These are phyloP conservation scores for Penicillium vulpinum DNA, from an alignment of 2,329 filamentous ascomycete species.

Conservation along the genomic window DNA sequence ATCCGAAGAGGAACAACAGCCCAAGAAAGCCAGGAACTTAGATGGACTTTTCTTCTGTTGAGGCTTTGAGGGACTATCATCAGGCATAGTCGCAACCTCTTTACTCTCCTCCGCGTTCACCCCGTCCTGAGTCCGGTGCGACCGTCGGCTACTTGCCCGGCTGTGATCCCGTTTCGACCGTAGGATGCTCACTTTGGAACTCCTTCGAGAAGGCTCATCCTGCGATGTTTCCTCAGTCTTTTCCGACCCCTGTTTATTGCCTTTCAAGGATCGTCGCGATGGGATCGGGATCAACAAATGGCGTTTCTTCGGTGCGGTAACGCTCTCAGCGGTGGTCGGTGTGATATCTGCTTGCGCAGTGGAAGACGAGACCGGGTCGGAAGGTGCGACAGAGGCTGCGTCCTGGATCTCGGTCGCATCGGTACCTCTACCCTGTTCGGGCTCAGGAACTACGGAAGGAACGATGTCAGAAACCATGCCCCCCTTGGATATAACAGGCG, in stretches of 20 bases:
- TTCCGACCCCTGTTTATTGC: slow-evolving; percentile 37
- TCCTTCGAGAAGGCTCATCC: slow-evolving; percentile 53
- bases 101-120: slow-evolving; percentile 36
- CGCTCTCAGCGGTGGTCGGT: slow-evolving; percentile 15
- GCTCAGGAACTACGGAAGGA: slow-evolving; percentile 27
- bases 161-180: slow-evolving; percentile 66
- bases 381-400: slow-evolving; percentile 19
- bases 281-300: slow-evolving; percentile 39
- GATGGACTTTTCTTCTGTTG: slow-evolving; percentile 45
- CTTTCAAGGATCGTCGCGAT: slow-evolving; percentile 43
- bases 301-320: slow-evolving; percentile 38
- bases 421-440: slow-evolving; percentile 22
- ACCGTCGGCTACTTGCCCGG: slow-evolving; percentile 58
- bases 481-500: background rate
- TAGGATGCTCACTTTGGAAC: slow-evolving; percentile 66
- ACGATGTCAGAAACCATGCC: slow-evolving; percentile 15
- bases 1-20: slow-evolving; percentile 50
- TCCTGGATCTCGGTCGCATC: slow-evolving; percentile 26
- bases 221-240: slow-evolving; percentile 33
- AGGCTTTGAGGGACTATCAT: slow-evolving; percentile 35
- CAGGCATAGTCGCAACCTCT: slow-evolving; percentile 29
- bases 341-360: slow-evolving; percentile 7
- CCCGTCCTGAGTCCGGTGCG: slow-evolving; percentile 39
- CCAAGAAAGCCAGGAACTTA: slow-evolving; percentile 48
- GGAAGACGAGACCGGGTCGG: slow-evolving; percentile 17